phyloP scores from a whole-genome alignment of 257 asterid genomes.

The Jacaranda mimosifolia region DNA sequence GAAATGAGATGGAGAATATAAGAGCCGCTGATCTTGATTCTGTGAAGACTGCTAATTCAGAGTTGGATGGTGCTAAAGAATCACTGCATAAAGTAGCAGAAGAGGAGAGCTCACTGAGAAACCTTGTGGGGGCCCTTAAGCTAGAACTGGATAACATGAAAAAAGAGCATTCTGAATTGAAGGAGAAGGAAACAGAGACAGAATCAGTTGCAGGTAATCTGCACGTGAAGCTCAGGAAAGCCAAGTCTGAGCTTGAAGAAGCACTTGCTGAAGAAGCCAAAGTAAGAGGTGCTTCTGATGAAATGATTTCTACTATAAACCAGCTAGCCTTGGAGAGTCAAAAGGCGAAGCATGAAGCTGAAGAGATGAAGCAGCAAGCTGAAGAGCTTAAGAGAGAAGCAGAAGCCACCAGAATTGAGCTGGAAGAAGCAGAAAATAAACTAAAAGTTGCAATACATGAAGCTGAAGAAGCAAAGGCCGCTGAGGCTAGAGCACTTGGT shows the following conservation, averaged over 20 bases:
- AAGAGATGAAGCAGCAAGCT: conserved; percentile 64
- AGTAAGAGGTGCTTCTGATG: conserved; percentile 65
- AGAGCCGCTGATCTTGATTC: conserved; percentile 65
- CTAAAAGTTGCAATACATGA: conserved; percentile 53
- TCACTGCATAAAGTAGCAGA: conserved; percentile 64
- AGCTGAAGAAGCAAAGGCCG: conserved; percentile 73
- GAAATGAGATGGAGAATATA: conserved; percentile 48
- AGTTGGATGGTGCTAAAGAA: conserved; percentile 77
- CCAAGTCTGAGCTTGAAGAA: conserved; percentile 74
- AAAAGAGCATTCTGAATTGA: conserved; percentile 61
- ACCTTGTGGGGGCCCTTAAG: conserved; percentile 61
- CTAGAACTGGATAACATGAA: conserved; percentile 60
- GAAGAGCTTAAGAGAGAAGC: conserved; percentile 64
- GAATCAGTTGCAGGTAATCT: conserved; percentile 71
- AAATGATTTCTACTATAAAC: conserved; percentile 63
- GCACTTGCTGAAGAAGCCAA: conserved; percentile 69
- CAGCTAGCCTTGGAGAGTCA: conserved; percentile 63
- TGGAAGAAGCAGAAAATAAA: conserved; percentile 68
- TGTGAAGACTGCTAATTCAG: conserved; percentile 56
- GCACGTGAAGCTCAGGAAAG: conserved; percentile 75
- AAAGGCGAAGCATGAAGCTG: conserved; percentile 60
- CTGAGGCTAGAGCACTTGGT: conserved; percentile 64
- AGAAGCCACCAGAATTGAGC: conserved; percentile 50
- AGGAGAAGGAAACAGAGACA: conserved; percentile 65
- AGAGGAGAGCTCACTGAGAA: conserved; percentile 58